Evolutionary conservation across 208 protist genomes (phyloP).

Genomic region (Lotmaria passim): DNA sequence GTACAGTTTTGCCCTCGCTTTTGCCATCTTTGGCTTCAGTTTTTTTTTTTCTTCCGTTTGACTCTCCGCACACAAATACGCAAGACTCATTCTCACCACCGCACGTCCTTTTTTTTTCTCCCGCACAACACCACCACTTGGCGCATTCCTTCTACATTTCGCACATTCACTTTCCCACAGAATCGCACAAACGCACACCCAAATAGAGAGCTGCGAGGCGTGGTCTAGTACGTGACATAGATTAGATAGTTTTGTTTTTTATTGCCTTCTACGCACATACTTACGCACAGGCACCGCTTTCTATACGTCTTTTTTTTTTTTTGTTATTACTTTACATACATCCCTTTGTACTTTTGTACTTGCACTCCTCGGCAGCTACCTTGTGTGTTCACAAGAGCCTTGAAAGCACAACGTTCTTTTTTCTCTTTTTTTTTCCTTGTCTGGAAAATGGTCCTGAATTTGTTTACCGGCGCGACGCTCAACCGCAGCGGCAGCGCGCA

Average conservation of each 20-base stretch:
- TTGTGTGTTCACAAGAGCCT: background rate
- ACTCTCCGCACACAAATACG: no score
- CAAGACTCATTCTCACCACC: no score
- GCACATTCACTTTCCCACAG: background rate
- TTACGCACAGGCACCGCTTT: background rate
- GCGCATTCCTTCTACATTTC: background rate
- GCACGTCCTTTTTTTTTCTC: no score
- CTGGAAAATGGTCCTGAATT: conserved; percentile 40
- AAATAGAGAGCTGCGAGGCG: conserved; percentile 2
- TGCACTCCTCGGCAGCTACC: conserved; percentile 4
- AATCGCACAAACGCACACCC: conserved; percentile 4
- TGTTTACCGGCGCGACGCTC: conserved; percentile 36
- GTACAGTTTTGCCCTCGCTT: no score
- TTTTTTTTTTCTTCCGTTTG: no score
- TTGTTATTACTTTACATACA: conserved; percentile 4
- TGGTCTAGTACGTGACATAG: conserved; percentile 6
- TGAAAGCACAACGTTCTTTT: background rate
- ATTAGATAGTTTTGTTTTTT: conserved; percentile 20
- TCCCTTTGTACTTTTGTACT: conserved; percentile 3
- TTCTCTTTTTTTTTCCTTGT: background rate
- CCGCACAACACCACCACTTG: no score
- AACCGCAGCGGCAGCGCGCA: conserved; percentile 17
- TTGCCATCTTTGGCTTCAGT: no score
- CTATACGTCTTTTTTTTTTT: conserved; percentile 13
- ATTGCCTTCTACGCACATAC: background rate